Base-by-base conservation (phyloP, 495 filamentous ascomycete species). In the Bombardia bombarda region DNA sequence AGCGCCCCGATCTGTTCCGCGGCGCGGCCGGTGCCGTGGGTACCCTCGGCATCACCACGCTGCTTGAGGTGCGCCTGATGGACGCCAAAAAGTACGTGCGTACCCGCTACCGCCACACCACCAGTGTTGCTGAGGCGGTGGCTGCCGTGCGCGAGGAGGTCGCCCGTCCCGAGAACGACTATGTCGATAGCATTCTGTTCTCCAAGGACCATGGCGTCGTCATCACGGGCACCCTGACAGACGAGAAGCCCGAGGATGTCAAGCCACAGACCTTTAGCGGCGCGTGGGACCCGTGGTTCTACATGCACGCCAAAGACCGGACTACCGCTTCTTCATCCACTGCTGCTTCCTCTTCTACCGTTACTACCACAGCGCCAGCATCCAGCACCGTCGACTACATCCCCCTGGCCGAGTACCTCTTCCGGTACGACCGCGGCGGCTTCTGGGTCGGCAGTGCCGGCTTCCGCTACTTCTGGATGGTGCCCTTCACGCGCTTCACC, bases 361-460 rank as follows among this genome's bases (percentile, higher is more conserved):
- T 0, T 20, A 40, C 22, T 37, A 40, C 19, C 42, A n/a, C n/a
- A n/a, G 53, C 0, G 41, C 52, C 4, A 66, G 59, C 21, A 3
- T 13, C 25, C 12, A 17, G 18, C 7, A n/a, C 18, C 2, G 32
- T 26, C 10, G 74, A 77, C 33, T 64, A 66, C 32, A 68, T 77
- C 17, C 75, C 75, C 0, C 51, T 77, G 0, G 57, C 58, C 9
- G 73, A 77, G 47, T 79, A 79, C 52, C 66, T 80, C 22, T 70
- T 70, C 61, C 67, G 77, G 12, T 78, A 80, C 55, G 76, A 79
- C 57, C 66, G 77, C 7, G 76, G 74, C 33, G 73, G 68, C 1
- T 80, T 80, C 68, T 79, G 75, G 76, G 71, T 78, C 14, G 74
- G 75, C 25, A 46, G 53, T 19, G 67, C 68, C 6, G 76, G 73